Evolutionary conservation across 306 rosid species (phyloP), one percentile per base, ranked within the genome.

Genomic region (Astragalus glycyphyllos): DNA sequence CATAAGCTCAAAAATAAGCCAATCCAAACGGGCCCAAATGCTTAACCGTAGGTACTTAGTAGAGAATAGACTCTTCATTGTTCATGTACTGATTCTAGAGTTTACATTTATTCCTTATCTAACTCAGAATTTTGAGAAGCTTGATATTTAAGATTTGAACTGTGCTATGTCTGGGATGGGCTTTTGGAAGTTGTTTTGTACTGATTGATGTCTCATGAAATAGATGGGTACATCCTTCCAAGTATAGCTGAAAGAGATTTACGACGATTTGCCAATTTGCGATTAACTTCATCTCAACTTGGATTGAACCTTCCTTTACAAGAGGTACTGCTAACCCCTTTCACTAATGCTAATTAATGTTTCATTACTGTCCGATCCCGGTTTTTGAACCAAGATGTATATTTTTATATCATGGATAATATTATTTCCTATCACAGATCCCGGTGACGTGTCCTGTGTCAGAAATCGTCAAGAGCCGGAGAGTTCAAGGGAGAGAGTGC

Each of bases 201-300:
- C 76, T 76, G 53, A 79, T 70, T 69, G 66, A 20, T 9, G 55
- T 66, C 68, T 78, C 46, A 37, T 80, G 81, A 60, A 76, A 69
- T 79, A 88, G 96, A 91, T 76, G 90, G 88, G 47, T 88, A 86
- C 69, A 86, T 91, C 59, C 96, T 91, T 73, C 92, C 96, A 48
- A 80, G 85, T 80, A 85, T 91, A 29, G 92, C 96, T 46, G 97
- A 91, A 63, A 85, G 96, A 77, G 83, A 85, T 69, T 72, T 91
- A 81, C 84, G 92, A 12, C 77, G 82, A 81, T 88, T 88, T 66
- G 82, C 90, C 14, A 86, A 86, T 79, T 75, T 91, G 69, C 88
- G 92, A 29, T 76, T 60, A 12, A 80, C 82, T 68, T 87, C 92
- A 45, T 82, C 83, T 57, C 74, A 83, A 68, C 79, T 82, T 12